phyloP scores from a whole-genome alignment of 1,284 basidiomycete genomes.

The Pascua sp. region DNA sequence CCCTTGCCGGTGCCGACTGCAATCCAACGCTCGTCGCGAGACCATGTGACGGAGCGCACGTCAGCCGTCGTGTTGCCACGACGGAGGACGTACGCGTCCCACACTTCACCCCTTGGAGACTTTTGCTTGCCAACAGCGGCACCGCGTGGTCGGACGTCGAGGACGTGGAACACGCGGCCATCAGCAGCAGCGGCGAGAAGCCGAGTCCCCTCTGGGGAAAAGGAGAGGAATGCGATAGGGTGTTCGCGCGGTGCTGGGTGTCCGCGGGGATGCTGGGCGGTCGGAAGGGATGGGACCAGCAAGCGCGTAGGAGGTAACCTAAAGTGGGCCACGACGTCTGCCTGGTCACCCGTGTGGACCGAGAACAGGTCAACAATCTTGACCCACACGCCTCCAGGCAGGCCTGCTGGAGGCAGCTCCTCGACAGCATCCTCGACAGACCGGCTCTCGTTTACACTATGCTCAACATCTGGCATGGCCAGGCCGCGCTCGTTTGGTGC shows the following conservation, averaged over 20 bases:
- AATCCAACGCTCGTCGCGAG: conserved; percentile 65
- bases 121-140: conserved; percentile 1
- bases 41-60: conserved; percentile 57
- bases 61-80: conserved; percentile 68
- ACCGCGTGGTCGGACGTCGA: conserved; percentile 48
- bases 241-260: conserved; percentile 37
- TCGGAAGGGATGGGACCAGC: conserved; percentile 6
- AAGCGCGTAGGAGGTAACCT: conserved; percentile 27
- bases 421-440: conserved; percentile 10
- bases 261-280: conserved; percentile 1
- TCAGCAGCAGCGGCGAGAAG: conserved; percentile 60
- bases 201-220: conserved; percentile 60
- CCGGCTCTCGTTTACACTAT: conserved; percentile 9
- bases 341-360: not conserved
- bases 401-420: not conserved
- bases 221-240: conserved; percentile 57
- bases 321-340: conserved; percentile 39
- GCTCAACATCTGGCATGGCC: not conserved
- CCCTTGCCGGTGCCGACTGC: conserved; percentile 59
- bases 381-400: conserved; percentile 34
- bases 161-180: conserved; percentile 61
- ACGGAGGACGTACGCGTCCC: conserved; percentile 66
- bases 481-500: conserved; percentile 30
- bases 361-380: conserved; percentile 40
- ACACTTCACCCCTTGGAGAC: conserved; percentile 48